Evolutionary conservation across 2,329 filamentous ascomycete species (phyloP), one percentile per base, ranked within the genome.

Genomic region (Fusarium multiceps): DNA sequence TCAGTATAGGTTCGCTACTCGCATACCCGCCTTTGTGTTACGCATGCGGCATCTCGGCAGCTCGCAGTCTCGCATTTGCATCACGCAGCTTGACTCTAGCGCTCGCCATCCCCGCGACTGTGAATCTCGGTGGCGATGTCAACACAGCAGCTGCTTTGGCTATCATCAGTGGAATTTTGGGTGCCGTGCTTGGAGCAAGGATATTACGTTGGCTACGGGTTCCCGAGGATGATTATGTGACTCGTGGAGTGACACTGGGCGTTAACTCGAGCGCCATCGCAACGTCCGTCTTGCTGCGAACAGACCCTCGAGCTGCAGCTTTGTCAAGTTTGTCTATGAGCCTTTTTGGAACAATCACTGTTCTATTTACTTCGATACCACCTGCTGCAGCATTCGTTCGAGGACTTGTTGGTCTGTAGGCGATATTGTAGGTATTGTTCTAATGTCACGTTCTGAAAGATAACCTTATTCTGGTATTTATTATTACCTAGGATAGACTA

Each of bases 151-250:
- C 87, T 1, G 86, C 87, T 1, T 72, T 90, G 47, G 86, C 86
- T 8, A 87, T 90, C 46, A 83, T 88, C 78, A 88, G 85, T 54
- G 88, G 88, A 0, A 88, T 90, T 18, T 68, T 87, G 9, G 88
- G 88, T 1, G 87, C 86, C 6, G 76, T 90, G 10, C 75, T 88
- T n/a, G 88, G 87, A 1, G 78, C 80, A 18, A 74, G 80, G 43
- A 80, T 89, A 57, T 72, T 90, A 50, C 77, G 75, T 7, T 79
- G 79, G 76, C 67, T 89, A 65, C 82, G 79, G 59, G 85, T 90
- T 6, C 86, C 86, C 0, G 84, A 88, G 76, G 87, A 89, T 70
- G 88, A 89, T 75, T 90, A 89, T 64, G 87, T 90, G 34, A 89
- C 87, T 2, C 79, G 87, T n/a, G 88, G 88, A 12, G 86, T 90